Evolutionary conservation across 1,284 basidiomycete species (phyloP), one percentile per base, ranked within the genome.

Genomic region (Butyriboletus appendiculatus): DNA sequence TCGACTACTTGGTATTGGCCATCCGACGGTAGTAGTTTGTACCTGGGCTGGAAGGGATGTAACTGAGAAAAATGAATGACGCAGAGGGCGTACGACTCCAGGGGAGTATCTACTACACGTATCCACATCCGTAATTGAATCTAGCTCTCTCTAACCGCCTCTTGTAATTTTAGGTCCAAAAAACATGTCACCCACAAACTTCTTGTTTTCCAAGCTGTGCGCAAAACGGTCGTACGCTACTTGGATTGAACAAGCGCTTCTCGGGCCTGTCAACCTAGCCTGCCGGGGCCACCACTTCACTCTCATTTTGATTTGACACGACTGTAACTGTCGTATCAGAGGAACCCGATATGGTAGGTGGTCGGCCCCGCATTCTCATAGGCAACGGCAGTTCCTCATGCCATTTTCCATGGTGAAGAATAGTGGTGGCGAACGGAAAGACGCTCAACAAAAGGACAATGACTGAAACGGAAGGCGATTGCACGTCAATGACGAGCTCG

Each of bases 381-480:
- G 41, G 41, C 26, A 43, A 28, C 8, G 12, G n/a, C 11, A 30
- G 5, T 45, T 24, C 18, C 37, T 44, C 26, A 5, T 28, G 34
- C 28, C 26, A 38, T 30, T 30, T 39, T 14, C 38, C 39, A 32
- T 43, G 45, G 18, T 34, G 46, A 14, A 50, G n/a, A 40, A 45
- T 14, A 14, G 20, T 45, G 57, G 49, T 10, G 59, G 53, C 15
- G 30, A 32, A 32, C 5, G 30, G 30, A 12, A 63, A 18, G 41
- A 50, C n/a, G 28, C 59, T 49, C 10, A 50, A 16, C 33, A 59
- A 35, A 7, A 62, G 28, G 20, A 30, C 42, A 11, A 28, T 11
- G 37, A 14, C 30, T 14, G 50, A 52, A 10, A 64, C n/a, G 3
- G 26, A 32, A 0, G 55, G 51, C 3, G 67, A 58, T 12, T 48